These are phyloP conservation scores for Typha latifolia DNA, from an alignment of 176 grass and related monocot genomes.

Conservation along the genomic window DNA sequence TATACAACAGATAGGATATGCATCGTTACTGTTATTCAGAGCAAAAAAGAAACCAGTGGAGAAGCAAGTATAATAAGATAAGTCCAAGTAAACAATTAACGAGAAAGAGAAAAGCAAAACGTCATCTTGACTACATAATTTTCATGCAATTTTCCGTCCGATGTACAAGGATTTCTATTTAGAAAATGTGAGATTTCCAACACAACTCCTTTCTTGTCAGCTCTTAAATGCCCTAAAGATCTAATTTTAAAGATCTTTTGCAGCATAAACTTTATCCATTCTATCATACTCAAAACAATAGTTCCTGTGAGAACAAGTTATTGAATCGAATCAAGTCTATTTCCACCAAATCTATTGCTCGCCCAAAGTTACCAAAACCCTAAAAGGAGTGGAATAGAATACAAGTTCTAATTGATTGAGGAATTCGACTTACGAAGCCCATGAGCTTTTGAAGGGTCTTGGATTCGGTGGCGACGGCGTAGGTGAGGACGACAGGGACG, in stretches of 20 bases:
- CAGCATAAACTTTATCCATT: no score
- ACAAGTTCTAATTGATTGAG: no score
- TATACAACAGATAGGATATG: no score
- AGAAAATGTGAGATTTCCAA: no score
- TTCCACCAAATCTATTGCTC: background rate
- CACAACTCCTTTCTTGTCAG: no score
- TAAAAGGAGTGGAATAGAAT: background rate
- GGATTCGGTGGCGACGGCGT: conserved; percentile 77
- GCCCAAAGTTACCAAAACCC: background rate
- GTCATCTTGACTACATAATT: background rate
- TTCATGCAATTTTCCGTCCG: no score
- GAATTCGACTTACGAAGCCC: conserved; percentile 39
- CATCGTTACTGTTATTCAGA: background rate
- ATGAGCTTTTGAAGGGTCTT: conserved; percentile 85
- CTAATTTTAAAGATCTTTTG: no score
- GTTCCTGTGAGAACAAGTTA: no score
- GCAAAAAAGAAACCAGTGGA: background rate
- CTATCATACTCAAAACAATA: no score
- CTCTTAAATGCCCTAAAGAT: no score
- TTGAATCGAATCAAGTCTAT: background rate
- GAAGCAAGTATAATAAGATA: background rate
- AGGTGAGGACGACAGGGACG: conserved; percentile 66
- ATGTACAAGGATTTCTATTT: no score
- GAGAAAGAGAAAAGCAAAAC: background rate
- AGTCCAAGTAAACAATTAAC: background rate